phyloP scores from a whole-genome alignment of 2,329 filamentous ascomycete species.

The Onygenales sp. region DNA sequence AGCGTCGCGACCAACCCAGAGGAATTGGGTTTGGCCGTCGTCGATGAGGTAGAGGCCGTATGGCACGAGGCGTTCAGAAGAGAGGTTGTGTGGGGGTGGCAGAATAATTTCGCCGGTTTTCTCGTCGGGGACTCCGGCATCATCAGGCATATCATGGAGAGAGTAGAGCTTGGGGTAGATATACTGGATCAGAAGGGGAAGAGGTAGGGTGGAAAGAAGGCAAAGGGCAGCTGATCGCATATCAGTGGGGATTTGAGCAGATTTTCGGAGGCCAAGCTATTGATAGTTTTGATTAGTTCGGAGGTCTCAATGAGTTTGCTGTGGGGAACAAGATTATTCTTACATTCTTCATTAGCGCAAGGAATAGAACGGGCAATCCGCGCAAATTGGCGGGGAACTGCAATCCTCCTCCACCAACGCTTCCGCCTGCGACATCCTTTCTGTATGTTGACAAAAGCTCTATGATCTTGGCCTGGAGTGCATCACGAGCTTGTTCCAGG shows the following conservation, averaged over 20 bases:
- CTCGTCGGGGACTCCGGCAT: conserved; percentile 73
- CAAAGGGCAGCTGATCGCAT: conserved; percentile 87
- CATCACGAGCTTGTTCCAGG: conserved; percentile 82
- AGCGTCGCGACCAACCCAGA: conserved; percentile 90
- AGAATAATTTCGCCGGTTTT: conserved; percentile 83
- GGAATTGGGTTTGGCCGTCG: conserved; percentile 92
- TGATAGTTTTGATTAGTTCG: conserved; percentile 15
- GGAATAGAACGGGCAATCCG: conserved; percentile 78
- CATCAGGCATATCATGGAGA: conserved; percentile 92
- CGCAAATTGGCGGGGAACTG: conserved; percentile 92
- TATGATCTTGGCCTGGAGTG: conserved; percentile 80
- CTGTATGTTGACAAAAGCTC: conserved; percentile 92
- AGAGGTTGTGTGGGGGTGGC: conserved; percentile 74
- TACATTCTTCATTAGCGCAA: conserved; percentile 93
- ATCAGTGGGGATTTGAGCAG: conserved; percentile 86
- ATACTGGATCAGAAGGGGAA: conserved; percentile 85
- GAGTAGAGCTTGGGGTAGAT: conserved; percentile 81
- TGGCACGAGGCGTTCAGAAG: conserved; percentile 75
- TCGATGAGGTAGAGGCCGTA: conserved; percentile 95
- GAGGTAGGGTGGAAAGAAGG: conserved; percentile 82
- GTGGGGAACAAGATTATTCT: conserved; percentile 18
- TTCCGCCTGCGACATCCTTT: conserved; percentile 91
- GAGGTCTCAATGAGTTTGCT: neutral
- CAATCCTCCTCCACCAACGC: conserved; percentile 82
- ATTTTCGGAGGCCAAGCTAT: conserved; percentile 72